Conservation (phyloP, 2,329 filamentous ascomycete genomes). For the Trichophyton benhamiae region DNA sequence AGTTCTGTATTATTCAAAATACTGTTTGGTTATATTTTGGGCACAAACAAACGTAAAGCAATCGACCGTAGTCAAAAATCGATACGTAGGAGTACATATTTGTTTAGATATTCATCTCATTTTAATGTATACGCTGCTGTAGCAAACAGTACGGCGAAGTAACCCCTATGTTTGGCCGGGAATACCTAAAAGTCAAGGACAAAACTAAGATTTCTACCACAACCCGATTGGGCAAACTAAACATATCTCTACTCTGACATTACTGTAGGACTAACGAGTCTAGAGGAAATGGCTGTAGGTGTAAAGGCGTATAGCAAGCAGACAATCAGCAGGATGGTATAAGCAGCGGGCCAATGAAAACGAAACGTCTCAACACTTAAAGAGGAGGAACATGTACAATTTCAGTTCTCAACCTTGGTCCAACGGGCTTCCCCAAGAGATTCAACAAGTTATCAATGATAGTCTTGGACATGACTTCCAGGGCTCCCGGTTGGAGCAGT, state of each 20-base stretch:
- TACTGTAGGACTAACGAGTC: neutral
- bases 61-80: too few species aligned
- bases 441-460: conserved; percentile 7
- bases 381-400: neutral
- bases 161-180: too few species aligned
- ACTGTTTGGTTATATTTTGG: too few species aligned
- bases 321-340: neutral
- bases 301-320: neutral
- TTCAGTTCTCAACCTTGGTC: neutral
- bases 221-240: neutral
- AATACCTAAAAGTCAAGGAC: neutral
- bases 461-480: conserved; percentile 6
- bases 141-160: neutral
- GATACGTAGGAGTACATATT: neutral
- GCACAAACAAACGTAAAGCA: neutral
- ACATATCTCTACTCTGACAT: neutral
- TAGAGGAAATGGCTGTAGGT: neutral
- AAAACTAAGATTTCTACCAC: too few species aligned
- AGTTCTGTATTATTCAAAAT: too few species aligned
- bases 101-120: neutral
- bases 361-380: neutral
- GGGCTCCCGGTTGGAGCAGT: conserved; percentile 6
- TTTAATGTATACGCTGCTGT: neutral
- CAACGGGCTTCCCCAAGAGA: conserved; percentile 10
- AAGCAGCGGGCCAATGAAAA: neutral